Conservation (phyloP, 805 yeast genomes). For the Candida michaelii region DNA sequence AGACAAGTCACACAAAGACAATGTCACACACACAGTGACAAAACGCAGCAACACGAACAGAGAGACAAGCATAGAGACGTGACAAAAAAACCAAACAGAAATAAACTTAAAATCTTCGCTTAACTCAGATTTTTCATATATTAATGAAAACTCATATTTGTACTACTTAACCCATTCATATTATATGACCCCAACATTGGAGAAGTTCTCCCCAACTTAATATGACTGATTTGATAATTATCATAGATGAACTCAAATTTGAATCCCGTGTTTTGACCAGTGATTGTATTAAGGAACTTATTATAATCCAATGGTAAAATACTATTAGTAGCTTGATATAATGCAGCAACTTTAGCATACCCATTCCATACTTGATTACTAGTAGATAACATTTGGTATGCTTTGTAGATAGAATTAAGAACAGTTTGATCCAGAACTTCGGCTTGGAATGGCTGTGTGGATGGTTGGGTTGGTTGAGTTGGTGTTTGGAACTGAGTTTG, state of each 20-base stretch:
- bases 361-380: slow-evolving; percentile 38
- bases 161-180: slow-evolving; percentile 2
- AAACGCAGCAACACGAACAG: not conserved
- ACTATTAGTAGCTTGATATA: slow-evolving; percentile 32
- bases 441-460: not conserved
- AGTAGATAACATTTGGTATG: slow-evolving; percentile 35
- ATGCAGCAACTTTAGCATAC: slow-evolving; percentile 31
- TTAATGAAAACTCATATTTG: not conserved
- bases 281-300: slow-evolving; percentile 29
- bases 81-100: not conserved
- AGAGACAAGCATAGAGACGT: not conserved
- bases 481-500: slow-evolving; percentile 1
- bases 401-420: slow-evolving; percentile 43
- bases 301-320: slow-evolving; percentile 32
- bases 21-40: no score
- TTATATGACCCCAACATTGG: slow-evolving; percentile 3
- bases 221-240: slow-evolving; percentile 43
- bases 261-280: slow-evolving; percentile 20
- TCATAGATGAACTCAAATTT: slow-evolving; percentile 47
- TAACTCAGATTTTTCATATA: no score
- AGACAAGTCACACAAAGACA: no score
- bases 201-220: slow-evolving; percentile 20
- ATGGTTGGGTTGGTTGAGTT: not conserved
- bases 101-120: no score
- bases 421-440: slow-evolving; percentile 22